A percentile compares a stretch with the other conserved stretches of the same genome.
phyloP scores from a whole-genome alignment of 2,329 filamentous ascomycete species.

The Aspergillus ochraceus region DNA sequence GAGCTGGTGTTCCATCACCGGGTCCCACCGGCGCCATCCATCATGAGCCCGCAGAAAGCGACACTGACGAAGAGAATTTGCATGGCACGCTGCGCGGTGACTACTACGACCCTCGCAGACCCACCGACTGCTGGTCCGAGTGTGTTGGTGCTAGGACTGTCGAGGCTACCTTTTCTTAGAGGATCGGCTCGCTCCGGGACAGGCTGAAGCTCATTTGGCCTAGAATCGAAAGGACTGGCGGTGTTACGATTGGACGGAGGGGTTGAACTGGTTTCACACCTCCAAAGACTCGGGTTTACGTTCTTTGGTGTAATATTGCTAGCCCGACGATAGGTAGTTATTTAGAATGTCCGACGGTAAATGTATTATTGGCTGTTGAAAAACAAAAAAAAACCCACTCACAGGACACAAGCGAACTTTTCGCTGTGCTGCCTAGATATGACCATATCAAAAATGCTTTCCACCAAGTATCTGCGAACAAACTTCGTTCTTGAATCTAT shows the following conservation, averaged over 20 bases:
- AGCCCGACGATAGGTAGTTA: not conserved
- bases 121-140: constrained; percentile 49
- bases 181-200: not conserved
- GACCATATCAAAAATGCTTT: not conserved
- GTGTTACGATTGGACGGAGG: not conserved
- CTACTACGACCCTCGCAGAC: constrained; percentile 54
- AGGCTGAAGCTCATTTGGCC: not conserved
- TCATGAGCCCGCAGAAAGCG: constrained; percentile 62
- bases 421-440: not conserved
- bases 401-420: not conserved
- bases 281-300: not conserved
- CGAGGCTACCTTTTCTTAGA: constrained; percentile 6
- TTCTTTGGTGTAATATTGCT: not conserved
- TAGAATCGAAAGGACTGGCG: not conserved
- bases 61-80: constrained; percentile 67
- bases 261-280: not conserved
- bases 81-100: constrained; percentile 36
- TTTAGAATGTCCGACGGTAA: too few species aligned
- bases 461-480: not conserved
- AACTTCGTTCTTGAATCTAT: constrained; percentile 11
- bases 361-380: not conserved
- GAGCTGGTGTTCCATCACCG: constrained; percentile 1
- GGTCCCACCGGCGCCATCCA: not conserved
- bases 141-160: constrained; percentile 32
- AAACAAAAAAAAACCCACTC: not conserved